A percentile compares a stretch with the other conserved stretches of the same genome.
phyloP scores from a whole-genome alignment of 164 flowering plant genomes.

The Aristolochia californica region DNA sequence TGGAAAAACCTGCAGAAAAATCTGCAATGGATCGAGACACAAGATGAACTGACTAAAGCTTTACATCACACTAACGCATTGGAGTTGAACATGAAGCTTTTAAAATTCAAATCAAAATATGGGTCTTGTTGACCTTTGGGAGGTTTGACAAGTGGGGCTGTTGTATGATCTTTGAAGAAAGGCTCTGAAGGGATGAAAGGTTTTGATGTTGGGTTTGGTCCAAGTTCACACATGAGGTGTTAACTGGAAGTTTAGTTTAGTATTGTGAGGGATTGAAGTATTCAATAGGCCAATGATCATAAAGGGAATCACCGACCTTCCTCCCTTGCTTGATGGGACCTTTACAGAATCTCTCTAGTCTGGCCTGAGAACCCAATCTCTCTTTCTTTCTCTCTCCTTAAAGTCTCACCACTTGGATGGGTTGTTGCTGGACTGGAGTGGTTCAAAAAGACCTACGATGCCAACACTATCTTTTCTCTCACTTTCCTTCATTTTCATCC shows the following conservation, averaged over 20 bases:
- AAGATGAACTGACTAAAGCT: too few relatives aligned
- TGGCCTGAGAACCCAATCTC: constrained; percentile 3
- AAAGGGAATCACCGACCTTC: constrained; percentile 27
- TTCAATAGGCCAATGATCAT: constrained; percentile 26
- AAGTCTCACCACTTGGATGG: not conserved
- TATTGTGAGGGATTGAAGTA: constrained; percentile 11
- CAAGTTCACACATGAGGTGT: constrained; percentile 3
- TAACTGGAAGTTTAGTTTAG: not conserved
- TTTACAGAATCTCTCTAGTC: constrained; percentile 26
- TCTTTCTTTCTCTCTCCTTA: constrained; percentile 2
- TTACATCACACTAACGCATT: too few relatives aligned
- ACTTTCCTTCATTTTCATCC: constrained; percentile 6
- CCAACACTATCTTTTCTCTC: not conserved
- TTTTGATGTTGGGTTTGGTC: not conserved
- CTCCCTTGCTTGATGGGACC: constrained; percentile 27
- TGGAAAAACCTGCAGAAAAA: too few relatives aligned
- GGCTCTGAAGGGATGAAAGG: not conserved
- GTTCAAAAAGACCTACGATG: not conserved
- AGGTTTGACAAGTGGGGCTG: too few relatives aligned
- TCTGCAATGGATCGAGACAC: too few relatives aligned
- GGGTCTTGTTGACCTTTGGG: too few relatives aligned
- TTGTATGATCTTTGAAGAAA: too few relatives aligned
- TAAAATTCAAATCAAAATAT: too few relatives aligned
- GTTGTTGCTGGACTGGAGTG: not conserved
- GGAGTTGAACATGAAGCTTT: too few relatives aligned